These are phyloP conservation scores for Fusarium sp. DNA, from an alignment of 2,329 filamentous ascomycete species.

Conservation along the genomic window DNA sequence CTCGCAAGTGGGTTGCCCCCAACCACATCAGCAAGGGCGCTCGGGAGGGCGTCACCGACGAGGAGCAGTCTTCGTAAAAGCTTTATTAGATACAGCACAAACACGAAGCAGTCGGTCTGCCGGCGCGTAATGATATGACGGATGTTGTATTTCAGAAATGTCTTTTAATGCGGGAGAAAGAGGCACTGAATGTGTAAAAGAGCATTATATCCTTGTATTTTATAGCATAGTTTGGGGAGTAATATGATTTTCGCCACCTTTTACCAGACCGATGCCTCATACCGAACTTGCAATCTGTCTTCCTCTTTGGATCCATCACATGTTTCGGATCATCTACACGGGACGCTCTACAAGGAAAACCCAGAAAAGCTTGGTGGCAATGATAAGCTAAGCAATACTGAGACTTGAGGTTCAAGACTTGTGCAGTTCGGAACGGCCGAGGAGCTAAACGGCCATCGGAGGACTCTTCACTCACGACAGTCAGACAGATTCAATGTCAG, in stretches of 20 bases:
- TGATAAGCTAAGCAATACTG: no score
- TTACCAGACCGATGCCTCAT: no score
- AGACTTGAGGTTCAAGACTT: no score
- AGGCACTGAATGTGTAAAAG: conserved; percentile 22
- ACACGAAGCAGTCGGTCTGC: conserved; percentile 24
- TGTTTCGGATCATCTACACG: no score
- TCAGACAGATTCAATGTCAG: no score
- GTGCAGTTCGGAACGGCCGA: no score
- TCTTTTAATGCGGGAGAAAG: conserved; percentile 6
- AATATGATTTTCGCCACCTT: conserved; percentile 27
- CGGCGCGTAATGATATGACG: conserved; percentile 30
- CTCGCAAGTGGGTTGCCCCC: conserved; percentile 43
- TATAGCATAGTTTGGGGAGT: conserved; percentile 23
- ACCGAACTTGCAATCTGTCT: no score
- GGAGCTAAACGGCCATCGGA: no score
- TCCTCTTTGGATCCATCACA: no score
- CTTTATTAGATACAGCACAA: not conserved
- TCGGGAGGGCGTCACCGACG: conserved; percentile 29
- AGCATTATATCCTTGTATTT: conserved; percentile 35
- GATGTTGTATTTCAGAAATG: conserved; percentile 23
- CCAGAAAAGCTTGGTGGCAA: no score
- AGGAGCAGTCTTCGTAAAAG: conserved; percentile 31
- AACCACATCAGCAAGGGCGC: conserved; percentile 19
- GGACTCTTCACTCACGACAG: no score
- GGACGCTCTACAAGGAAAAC: no score